Base-by-base conservation (phyloP, 2,329 filamentous ascomycete species). In the Coniochaeta pulveracea region DNA sequence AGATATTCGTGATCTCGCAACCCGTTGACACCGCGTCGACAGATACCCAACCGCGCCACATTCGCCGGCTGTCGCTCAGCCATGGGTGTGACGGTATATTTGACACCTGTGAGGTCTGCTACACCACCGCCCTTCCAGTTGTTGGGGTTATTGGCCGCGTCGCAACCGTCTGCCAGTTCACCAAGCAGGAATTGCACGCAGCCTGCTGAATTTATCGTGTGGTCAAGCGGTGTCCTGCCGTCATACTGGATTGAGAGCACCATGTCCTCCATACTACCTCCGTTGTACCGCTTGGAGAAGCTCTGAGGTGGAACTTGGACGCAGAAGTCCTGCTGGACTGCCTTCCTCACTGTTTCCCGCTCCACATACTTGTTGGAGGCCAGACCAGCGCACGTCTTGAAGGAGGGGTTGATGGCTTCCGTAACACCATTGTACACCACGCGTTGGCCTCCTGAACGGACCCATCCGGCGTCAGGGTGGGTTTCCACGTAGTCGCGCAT, bases 321-420 rank as follows among this genome's bases (percentile, higher is more conserved):
- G 28, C 28, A 31, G 28, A 31, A 31, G 28, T 31, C 28, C 18
- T 31, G n/a, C 6, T 19, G 8, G 28, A 31, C 22, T 12, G 28
- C 28, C n/a, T 6, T 8, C 9, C 18, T 12, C n/a, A 31, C 18
- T 10, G 28, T 31, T 16, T 31, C 28, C 18, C 28, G 17, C 8
- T 17, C 9, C 6, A 31, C 28, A 14, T 31, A 31, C 28, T 31
- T 31, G 17, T 31, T 21, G 17, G 28, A 4, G 4, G 4, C 18
- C 11, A 31, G 2, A 19, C 18, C 28, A 10, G 11, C 9, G 15
- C 28, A 31, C 3, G n/a, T 10, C 28, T 21, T 21, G 28, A 22
- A 31, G 3, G n/a, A 3, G 7, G 18, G 18, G 18, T 31, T 31
- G 3, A 19, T 9, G 18, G 18, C 28, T 8, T 21, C 18, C 18